Evolutionary conservation across 441 rosid species (phyloP).

Genomic region (Adansonia rubrostipa): DNA sequence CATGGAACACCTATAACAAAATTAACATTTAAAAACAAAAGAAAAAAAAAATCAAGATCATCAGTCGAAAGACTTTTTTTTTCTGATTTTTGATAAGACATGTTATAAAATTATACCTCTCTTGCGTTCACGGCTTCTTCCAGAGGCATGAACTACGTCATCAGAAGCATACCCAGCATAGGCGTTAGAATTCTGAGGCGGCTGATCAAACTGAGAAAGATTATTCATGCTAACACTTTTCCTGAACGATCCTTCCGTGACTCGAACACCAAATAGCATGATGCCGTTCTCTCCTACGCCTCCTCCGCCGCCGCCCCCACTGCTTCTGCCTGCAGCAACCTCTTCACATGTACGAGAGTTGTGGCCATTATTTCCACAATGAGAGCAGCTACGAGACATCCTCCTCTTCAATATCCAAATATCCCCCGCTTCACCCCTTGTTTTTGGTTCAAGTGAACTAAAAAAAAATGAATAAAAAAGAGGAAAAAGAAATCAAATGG

Average conservation of each 20-base stretch:
- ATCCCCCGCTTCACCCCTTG: too few relatives aligned
- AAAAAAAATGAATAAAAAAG: too few relatives aligned
- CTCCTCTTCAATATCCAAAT: too few relatives aligned
- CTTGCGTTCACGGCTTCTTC: conserved; percentile 73
- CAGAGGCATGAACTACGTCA: conserved; percentile 83
- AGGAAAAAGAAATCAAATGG: neutral
- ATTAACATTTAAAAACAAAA: neutral
- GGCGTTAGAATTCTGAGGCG: conserved; percentile 47
- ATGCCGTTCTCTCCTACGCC: conserved; percentile 52
- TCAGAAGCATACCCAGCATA: conserved; percentile 82
- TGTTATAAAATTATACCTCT: conserved; percentile 43
- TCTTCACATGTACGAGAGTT: conserved; percentile 44
- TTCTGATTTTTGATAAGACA: neutral
- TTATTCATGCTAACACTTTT: conserved; percentile 88
- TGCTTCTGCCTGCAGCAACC: conserved; percentile 21
- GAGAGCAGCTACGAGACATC: too few relatives aligned
- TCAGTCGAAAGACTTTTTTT: too few relatives aligned
- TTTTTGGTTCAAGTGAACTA: too few relatives aligned
- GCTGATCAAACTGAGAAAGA: conserved; percentile 76
- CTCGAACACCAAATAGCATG: conserved; percentile 85
- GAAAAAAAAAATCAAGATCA: too few relatives aligned
- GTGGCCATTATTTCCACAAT: too few relatives aligned
- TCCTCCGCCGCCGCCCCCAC: conserved; percentile 20
- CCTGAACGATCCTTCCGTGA: conserved; percentile 61
- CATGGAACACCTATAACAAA: conserved; percentile 72